A percentile compares a stretch with the other conserved stretches of the same genome.
These are phyloP conservation scores for Microstegium vimineum DNA, from an alignment of 176 grass and related monocot species.

Conservation along the genomic window DNA sequence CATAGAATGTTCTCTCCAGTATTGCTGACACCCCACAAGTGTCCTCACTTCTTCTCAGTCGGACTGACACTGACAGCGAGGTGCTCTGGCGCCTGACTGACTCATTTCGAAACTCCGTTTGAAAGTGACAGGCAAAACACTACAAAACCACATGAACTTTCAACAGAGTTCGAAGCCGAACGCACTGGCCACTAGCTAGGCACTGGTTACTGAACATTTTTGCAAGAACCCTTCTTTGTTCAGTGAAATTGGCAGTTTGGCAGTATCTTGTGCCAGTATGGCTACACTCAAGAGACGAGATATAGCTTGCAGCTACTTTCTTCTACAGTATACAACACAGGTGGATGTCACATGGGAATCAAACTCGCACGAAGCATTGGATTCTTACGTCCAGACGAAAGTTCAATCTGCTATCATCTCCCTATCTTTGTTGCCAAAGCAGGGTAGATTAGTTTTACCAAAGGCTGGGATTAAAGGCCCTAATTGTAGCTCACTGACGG, in stretches of 20 bases:
- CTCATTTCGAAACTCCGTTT: not conserved
- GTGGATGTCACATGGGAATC: conserved; percentile 39
- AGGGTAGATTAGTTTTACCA: conserved; percentile 22
- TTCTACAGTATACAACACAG: not conserved
- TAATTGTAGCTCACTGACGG: conserved; percentile 24
- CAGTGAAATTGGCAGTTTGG: not conserved
- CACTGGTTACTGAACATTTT: not conserved
- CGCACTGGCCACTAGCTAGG: not conserved
- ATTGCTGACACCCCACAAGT: not conserved
- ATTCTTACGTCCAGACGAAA: conserved; percentile 38
- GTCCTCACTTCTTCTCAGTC: not conserved
- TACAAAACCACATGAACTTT: not conserved
- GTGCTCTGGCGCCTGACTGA: not conserved
- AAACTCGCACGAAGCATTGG: conserved; percentile 32
- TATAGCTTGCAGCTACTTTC: not conserved
- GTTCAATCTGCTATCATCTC: conserved; percentile 1
- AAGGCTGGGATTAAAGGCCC: conserved; percentile 46
- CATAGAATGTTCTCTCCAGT: conserved; percentile 21
- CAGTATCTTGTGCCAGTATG: not conserved
- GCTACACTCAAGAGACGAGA: not conserved
- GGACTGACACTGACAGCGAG: not conserved
- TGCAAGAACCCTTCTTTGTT: not conserved
- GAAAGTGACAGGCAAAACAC: not conserved
- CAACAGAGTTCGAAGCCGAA: not conserved
- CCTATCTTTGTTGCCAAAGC: conserved; percentile 39